Base-by-base conservation (phyloP, 352 stramenopile species). In the Phytophthora ramorum region DNA sequence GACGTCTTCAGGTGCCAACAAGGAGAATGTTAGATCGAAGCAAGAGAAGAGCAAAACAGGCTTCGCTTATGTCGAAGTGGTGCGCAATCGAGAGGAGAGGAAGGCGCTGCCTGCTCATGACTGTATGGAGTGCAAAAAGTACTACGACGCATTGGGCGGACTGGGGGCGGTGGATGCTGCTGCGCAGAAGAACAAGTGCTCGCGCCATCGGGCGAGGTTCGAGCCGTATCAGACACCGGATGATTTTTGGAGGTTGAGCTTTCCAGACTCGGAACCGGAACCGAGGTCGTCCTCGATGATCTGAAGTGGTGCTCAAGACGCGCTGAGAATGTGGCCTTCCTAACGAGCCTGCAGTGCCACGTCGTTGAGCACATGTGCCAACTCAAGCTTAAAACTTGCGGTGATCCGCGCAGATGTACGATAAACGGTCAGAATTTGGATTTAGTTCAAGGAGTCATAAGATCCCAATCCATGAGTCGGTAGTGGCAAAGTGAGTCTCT, bases 161-260 rank as follows among this genome's bases (percentile, higher is more conserved):
- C 34, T 86, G 10, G 68, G 85, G 13, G 46, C 76, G 7, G 64
- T 60, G 8, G 71, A 74, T 10, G 66, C 83, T 34, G 58, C 73
- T 26, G 58, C 66, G 20, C 76, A 87, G 17, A 87, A 86, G 61
- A 61, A 71, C 55, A 78, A 73, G 34, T 95, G 87, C 57, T 95
- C 87, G 28, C 83, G 87, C 7, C 87, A 95, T 64, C 87, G 87
- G 13, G 87, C 87, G 7, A 72, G 80, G 47, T 91, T 83, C 32
- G 73, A 92, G 48, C 85, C 81, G 20, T 90, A 91, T 62, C 69
- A 92, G 40, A 95, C 87, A n/a, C 87, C 87, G 7, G 85, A 95
- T 50, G 87, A 92, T 58, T 95, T 95, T 56, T 95, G 87, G 87
- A 75, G 85, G 20, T 65, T 95, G 16, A 95, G 79, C 53, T 95